A percentile compares a stretch with the other conserved stretches of the same genome.
These are phyloP conservation scores for Aspergillus aculeatus DNA, from an alignment of 2,329 filamentous ascomycete species.

Conservation along the genomic window DNA sequence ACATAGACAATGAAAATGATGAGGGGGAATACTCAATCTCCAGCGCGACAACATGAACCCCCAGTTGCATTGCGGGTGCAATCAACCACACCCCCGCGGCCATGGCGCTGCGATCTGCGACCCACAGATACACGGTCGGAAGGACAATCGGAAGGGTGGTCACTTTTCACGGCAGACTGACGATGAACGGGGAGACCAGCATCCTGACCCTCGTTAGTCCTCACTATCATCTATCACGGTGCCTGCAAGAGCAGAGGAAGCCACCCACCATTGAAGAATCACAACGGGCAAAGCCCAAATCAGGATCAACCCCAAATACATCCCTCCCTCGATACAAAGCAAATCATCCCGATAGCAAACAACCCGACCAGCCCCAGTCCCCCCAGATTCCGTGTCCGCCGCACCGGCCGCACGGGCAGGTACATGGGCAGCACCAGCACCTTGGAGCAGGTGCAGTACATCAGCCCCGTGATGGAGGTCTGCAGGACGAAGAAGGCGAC, in stretches of 20 bases:
- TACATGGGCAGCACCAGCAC: constrained; percentile 57
- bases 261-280: constrained; percentile 57
- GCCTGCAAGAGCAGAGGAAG: no score
- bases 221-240: no score
- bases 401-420: constrained; percentile 42
- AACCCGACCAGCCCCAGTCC: neutral
- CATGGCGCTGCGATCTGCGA: constrained; percentile 68
- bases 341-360: constrained; percentile 36
- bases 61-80: constrained; percentile 65
- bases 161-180: constrained; percentile 58
- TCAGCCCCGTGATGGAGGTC: constrained; percentile 62
- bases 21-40: constrained; percentile 58
- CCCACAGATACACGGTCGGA: constrained; percentile 69
- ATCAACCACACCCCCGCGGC: constrained; percentile 71
- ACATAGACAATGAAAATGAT: no score
- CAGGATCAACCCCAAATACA: constrained; percentile 69
- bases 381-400: neutral
- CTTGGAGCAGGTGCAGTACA: constrained; percentile 68
- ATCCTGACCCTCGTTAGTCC: neutral
- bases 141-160: constrained; percentile 60
- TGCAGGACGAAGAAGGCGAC: constrained; percentile 77
- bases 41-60: constrained; percentile 58
- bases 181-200: constrained; percentile 58
- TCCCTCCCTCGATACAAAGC: constrained; percentile 46
- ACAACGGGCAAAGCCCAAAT: constrained; percentile 67